These are phyloP conservation scores for Fagopyrum esculentum DNA, from an alignment of 148 eudicot genomes.

Conservation along the genomic window DNA sequence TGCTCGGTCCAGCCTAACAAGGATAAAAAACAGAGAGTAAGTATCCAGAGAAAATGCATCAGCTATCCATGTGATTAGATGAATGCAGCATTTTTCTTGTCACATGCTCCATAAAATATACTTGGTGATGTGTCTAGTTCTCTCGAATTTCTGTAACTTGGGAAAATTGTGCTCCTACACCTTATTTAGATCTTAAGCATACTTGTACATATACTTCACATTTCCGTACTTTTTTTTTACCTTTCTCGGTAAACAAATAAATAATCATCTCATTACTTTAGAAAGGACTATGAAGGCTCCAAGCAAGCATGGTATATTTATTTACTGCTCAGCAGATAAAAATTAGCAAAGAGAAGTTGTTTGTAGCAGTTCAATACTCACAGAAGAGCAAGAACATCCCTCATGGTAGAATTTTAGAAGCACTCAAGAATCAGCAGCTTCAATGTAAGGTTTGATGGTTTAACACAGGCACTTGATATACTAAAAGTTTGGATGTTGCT, in stretches of 20 bases:
- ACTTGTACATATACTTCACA: neutral
- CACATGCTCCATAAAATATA: neutral
- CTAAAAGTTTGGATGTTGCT: neutral
- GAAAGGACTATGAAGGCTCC: neutral
- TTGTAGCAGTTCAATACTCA: neutral
- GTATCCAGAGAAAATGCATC: neutral
- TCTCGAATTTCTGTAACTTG: neutral
- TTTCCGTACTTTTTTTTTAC: neutral
- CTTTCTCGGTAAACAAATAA: neutral
- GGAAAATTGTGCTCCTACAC: neutral
- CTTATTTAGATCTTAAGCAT: neutral
- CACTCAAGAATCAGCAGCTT: slow-evolving; percentile 3
- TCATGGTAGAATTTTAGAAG: neutral
- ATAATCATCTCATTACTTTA: neutral
- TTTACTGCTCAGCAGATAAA: neutral
- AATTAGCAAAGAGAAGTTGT: neutral
- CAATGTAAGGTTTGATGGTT: neutral
- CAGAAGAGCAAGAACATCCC: neutral
- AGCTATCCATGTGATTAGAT: neutral
- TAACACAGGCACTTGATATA: neutral
- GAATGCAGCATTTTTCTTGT: neutral
- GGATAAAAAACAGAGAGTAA: neutral
- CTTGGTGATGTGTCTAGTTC: neutral
- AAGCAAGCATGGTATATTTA: neutral
- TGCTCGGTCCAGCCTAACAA: slow-evolving; percentile 71